phyloP scores from a whole-genome alignment of 1,284 basidiomycete species.

The Apiotrichum gamsii region DNA sequence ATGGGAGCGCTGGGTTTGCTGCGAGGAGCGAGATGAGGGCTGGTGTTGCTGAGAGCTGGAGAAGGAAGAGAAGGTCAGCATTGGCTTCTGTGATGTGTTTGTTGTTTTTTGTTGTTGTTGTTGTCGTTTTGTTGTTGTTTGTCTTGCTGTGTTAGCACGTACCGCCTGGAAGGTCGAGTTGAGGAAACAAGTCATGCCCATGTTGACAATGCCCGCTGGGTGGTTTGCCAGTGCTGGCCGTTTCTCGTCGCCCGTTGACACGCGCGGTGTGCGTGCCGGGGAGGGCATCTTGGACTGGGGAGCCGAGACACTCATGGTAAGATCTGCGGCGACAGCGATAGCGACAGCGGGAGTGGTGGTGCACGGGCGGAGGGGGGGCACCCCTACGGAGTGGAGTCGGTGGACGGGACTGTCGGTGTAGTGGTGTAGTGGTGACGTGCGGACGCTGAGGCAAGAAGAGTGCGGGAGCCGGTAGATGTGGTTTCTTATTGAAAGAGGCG shows the following conservation, averaged over 20 bases:
- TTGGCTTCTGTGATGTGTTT: too few species aligned
- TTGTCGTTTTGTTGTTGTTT: neutral
- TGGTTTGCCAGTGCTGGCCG: constrained; percentile 16
- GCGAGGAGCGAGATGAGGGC: constrained; percentile 33
- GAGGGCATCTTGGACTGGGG: constrained; percentile 17
- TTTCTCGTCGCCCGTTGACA: neutral
- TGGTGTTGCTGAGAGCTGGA: constrained; percentile 34
- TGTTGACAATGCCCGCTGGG: constrained; percentile 63
- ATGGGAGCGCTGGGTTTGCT: constrained; percentile 21
- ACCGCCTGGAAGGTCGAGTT: constrained; percentile 74
- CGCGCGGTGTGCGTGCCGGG: constrained; percentile 15
- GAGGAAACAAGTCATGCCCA: constrained; percentile 89
- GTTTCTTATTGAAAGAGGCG: too few species aligned
- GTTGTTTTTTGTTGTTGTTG: neutral
- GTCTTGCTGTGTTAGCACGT: constrained; percentile 17
- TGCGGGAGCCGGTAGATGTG: too few species aligned
- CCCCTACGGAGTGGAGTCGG: too few species aligned
- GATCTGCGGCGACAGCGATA: too few species aligned
- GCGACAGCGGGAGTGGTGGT: too few species aligned
- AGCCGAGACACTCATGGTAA: constrained; percentile 17
- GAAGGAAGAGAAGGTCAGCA: too few species aligned
- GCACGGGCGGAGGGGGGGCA: too few species aligned
- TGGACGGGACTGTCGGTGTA: too few species aligned
- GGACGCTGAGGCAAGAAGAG: too few species aligned
- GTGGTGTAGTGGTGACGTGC: too few species aligned